Conservation (phyloP, 2,329 filamentous ascomycete genomes). For the Colletotrichum trifolii region DNA sequence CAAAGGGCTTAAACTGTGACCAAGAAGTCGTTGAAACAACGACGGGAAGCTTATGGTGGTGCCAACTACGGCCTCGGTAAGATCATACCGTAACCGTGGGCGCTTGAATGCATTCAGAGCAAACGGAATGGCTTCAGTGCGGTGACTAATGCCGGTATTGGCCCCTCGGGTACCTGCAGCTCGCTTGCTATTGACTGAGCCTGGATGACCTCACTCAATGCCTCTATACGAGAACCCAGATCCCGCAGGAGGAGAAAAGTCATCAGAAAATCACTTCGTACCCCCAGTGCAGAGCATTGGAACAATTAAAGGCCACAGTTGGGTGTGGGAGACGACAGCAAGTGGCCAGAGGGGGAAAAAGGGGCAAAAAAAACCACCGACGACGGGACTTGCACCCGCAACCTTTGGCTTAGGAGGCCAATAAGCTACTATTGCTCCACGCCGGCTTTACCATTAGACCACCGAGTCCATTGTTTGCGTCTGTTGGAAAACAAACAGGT, state of each 20-base stretch:
- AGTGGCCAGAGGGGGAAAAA: not conserved
- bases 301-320: not conserved
- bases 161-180: constrained; percentile 4
- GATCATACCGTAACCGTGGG: too few species aligned
- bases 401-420: constrained; percentile 37
- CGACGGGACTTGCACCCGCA: constrained; percentile 36
- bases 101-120: too few species aligned
- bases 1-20: too few species aligned
- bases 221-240: not conserved
- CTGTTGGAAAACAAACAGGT: not conserved
- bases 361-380: constrained; percentile 7
- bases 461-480: not conserved
- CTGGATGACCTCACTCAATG: not conserved
- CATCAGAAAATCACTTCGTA: not conserved
- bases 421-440: constrained; percentile 37
- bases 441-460: constrained; percentile 30
- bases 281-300: not conserved
- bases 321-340: not conserved
- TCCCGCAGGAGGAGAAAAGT: not conserved
- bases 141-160: too few species aligned
- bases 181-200: constrained; percentile 1
- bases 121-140: too few species aligned
- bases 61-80: too few species aligned
- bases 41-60: too few species aligned
- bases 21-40: too few species aligned